Evolutionary conservation across 202 grass and related monocot genomes (phyloP).

Genomic region (Dendrocalamus latiflorus): DNA sequence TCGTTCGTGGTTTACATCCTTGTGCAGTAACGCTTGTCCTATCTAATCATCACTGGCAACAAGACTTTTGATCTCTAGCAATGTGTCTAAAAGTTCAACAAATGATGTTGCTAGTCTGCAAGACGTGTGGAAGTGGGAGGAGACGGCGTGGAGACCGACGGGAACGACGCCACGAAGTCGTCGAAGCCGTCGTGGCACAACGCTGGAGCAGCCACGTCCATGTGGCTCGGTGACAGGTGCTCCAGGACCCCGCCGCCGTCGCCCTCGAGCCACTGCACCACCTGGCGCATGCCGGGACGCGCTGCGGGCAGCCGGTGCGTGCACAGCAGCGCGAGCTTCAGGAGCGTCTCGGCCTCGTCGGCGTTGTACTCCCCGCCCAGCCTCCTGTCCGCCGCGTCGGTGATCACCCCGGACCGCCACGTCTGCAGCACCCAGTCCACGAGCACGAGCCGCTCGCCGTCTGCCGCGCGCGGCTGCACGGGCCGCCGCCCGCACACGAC

Average conservation of each 20-base stretch:
- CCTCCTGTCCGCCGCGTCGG: not conserved
- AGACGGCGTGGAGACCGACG: too few species aligned
- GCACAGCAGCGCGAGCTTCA: not conserved
- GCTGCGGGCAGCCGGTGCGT: not conserved
- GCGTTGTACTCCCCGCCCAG: not conserved
- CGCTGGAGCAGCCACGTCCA: too few species aligned
- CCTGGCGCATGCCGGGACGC: too few species aligned
- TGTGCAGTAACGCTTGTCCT: not conserved
- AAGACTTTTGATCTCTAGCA: not conserved
- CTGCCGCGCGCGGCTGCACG: not conserved
- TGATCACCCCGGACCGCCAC: not conserved
- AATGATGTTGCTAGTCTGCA: too few species aligned
- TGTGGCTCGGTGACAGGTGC: too few species aligned
- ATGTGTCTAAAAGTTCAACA: too few species aligned
- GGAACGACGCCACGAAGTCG: too few species aligned
- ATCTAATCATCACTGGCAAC: not conserved
- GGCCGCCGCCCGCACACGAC: constrained; percentile 2
- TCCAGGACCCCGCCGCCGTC: too few species aligned
- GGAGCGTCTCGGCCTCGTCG: not conserved
- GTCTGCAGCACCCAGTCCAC: not conserved
- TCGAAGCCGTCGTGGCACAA: too few species aligned
- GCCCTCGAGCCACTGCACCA: too few species aligned
- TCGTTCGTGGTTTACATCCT: too few species aligned
- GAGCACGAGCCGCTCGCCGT: not conserved
- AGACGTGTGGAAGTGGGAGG: too few species aligned